A percentile compares a stretch with the other conserved stretches of the same genome.
Conservation (phyloP, 2,329 filamentous ascomycete species). For the Ophiocordyceps robertsii region DNA sequence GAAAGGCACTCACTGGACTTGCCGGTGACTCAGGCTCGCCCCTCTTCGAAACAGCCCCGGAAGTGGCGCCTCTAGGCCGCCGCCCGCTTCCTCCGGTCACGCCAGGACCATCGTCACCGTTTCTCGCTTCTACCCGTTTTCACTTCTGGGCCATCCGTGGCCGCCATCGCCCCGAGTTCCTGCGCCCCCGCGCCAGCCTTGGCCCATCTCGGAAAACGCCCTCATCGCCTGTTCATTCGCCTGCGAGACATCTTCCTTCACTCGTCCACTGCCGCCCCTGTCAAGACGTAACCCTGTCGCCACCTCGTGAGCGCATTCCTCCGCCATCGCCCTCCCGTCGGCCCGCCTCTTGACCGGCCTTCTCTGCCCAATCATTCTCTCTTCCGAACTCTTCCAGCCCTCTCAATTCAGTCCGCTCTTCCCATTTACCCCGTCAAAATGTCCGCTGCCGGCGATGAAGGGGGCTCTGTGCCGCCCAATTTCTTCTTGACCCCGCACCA, state of each 20-base stretch:
- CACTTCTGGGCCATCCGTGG: not conserved
- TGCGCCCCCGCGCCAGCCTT: not conserved
- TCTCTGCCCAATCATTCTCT: not conserved
- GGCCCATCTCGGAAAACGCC: not conserved
- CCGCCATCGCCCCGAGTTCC: not conserved
- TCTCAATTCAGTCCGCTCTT: not conserved
- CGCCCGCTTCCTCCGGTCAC: too few relatives aligned
- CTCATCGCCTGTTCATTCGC: not conserved
- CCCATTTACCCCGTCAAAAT: constrained; percentile 17
- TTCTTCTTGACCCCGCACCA: constrained; percentile 65
- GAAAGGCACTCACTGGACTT: too few relatives aligned
- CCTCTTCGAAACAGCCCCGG: too few relatives aligned
- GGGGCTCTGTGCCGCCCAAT: constrained; percentile 29
- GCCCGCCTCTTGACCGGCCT: not conserved
- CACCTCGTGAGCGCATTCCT: not conserved
- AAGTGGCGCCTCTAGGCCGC: too few relatives aligned
- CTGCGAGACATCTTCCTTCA: not conserved
- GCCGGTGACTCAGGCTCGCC: too few relatives aligned
- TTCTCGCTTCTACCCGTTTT: too few relatives aligned
- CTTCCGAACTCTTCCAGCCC: not conserved
- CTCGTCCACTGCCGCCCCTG: not conserved
- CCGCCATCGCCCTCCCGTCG: not conserved
- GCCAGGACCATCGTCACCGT: too few relatives aligned
- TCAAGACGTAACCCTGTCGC: not conserved
- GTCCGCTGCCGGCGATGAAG: constrained; percentile 25